Evolutionary conservation across 495 filamentous ascomycete species (phyloP), one percentile per base, ranked within the genome.

Genomic region (Aspergillus bridgeri): DNA sequence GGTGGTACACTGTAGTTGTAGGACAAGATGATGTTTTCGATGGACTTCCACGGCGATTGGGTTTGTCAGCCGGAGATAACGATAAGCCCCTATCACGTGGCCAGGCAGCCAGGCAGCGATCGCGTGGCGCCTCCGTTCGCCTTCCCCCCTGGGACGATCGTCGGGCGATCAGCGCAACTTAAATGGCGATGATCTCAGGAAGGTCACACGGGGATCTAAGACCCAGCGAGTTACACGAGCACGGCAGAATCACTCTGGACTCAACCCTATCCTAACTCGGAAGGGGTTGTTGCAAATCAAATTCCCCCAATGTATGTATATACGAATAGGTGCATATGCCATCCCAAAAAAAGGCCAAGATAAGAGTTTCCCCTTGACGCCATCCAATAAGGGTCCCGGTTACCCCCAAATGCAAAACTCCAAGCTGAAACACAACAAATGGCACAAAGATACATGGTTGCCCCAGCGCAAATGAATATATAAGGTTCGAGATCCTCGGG

Each of bases 31-130:
- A n/a, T n/a, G n/a, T n/a, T 19, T 56, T 56, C 54, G 54, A 71
- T 38, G n/a, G 44, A 54, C 27, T 71, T 71, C 69, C 59, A 69
- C 63, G 60, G 62, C 38, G 62, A 64, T 66, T 25, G 83, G 85
- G 53, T 71, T 71, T 69, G 69, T 71, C 69, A 49, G 51, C 63
- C 54, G 53, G 63, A 59, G 51, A 58, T 52, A 51, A 27, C 53
- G 29, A 38, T 52, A 47, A 47, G 29, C 23, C 46, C 46, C 6
- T 48, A 25, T 55, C 52, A 55, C 33, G 51, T 59, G 57, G 1
- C 27, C 27, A 29, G 27, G 27, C 27, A 29, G 62, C 57, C 65
- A 63, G 58, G 62, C 62, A 53, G 15, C 25, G 51, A 53, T 42
- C 33, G 33, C 3, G 33, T 38, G 33, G 33, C 33, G 33, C 33